These are phyloP conservation scores for Metschnikowia rubicola DNA, from an alignment of 805 yeast species.

Conservation along the genomic window DNA sequence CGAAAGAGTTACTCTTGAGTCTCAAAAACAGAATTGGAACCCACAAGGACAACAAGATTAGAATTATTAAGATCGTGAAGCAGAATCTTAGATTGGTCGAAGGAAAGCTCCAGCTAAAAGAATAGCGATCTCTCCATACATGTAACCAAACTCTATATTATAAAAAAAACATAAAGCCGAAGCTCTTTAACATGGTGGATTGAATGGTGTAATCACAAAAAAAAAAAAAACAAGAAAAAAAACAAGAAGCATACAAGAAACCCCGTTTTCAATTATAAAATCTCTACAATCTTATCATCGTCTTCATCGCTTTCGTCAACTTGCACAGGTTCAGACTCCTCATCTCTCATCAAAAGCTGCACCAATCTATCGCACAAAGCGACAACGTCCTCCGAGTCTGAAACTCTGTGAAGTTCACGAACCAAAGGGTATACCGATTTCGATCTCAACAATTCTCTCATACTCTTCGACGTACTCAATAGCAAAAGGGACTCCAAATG, in stretches of 20 bases:
- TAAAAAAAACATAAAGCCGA: too few relatives aligned
- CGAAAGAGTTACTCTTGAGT: conserved; percentile 58
- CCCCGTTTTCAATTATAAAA: conserved; percentile 29
- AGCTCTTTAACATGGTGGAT: too few relatives aligned
- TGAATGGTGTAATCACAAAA: too few relatives aligned
- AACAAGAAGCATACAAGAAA: too few relatives aligned
- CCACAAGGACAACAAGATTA: conserved; percentile 59
- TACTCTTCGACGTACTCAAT: conserved; percentile 68
- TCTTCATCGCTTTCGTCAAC: conserved; percentile 42
- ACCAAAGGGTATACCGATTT: conserved; percentile 82
- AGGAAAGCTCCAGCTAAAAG: conserved; percentile 42
- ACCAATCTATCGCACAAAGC: conserved; percentile 83
- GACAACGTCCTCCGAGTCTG: conserved; percentile 41
- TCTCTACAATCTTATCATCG: conserved; percentile 50
- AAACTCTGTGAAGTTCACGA: conserved; percentile 74
- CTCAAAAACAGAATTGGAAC: conserved; percentile 60
- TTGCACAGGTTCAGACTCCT: conserved; percentile 21
- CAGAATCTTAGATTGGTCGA: conserved; percentile 54
- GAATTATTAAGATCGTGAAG: conserved; percentile 56
- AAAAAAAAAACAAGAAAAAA: too few relatives aligned
- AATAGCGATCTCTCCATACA: conserved; percentile 10
- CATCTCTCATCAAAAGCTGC: conserved; percentile 91
- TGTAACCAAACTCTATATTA: too few relatives aligned
- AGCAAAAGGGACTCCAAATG: conserved; percentile 80
- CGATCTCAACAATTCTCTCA: conserved; percentile 74